Base-by-base conservation (phyloP, 1,284 basidiomycete genomes). In the Melampsora abietis-canadensis region DNA sequence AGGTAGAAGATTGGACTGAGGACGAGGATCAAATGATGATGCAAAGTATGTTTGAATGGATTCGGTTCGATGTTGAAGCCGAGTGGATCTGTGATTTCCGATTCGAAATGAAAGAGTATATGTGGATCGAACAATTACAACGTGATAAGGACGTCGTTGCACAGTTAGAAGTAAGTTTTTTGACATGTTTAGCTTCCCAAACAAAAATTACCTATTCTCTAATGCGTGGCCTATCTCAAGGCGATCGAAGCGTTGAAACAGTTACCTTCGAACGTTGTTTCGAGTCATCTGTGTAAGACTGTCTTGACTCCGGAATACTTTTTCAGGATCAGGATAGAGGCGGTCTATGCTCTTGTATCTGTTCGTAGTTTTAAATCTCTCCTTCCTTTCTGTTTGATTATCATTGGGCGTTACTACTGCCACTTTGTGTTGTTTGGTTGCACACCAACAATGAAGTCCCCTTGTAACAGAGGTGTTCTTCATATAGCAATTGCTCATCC, bases 11-110 rank as follows among this genome's bases (percentile, higher is more conserved):
- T 82, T 99, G 94, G 96, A 94, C 91, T 4, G 95, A 97, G 80
- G 93, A 96, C 79, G 94, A 98, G 77, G 95, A 97, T 80, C 88
- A 89, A 76, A 86, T 87, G 62, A 97, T 98, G 92, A 89, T 89
- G 76, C 92, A 90, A 57, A 94, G 94, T 77, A 94, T 92, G 0
- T 98, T 98, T 83, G 96, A 99, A 83, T 99, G 96, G 96, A 98
- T 99, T 78, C 87, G 96, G 76, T 92, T 98, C 85, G 96, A 99
- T 81, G 93, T 96, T 21, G 96, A 99, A 81, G 95, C 96, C 82
- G 95, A 98, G 83, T 99, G 96, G 96, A 91, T 98, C 76, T 91
- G 92, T 21, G 86, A 86, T 62, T 88, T 98, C 77, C 89, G 90
- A 76, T 97, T 98, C 79, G 91, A 94, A 75, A 95, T 98, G 84